Evolutionary conservation across 495 filamentous ascomycete species (phyloP), one percentile per base, ranked within the genome.

Genomic region (Annulohypoxylon stygium): DNA sequence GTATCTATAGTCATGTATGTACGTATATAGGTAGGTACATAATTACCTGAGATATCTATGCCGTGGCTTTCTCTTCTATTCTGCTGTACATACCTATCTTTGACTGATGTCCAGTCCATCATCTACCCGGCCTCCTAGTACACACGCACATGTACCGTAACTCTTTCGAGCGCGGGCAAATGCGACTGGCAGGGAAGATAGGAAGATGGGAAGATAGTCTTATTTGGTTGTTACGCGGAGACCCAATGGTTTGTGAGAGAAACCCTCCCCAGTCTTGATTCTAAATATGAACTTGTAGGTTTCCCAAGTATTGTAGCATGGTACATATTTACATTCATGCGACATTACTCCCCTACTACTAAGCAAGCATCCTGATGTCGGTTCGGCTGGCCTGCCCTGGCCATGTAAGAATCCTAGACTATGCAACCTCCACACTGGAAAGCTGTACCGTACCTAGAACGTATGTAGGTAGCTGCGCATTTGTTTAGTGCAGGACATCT

Each of bases 391-490:
- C 34, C 45, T 70, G 71, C 57, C 68, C 68, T 68, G 55, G 48
- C 64, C 65, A 75, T 63, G 73, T 75, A 72, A 34, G 65, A 61
- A 72, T 75, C 65, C 68, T 71, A 59, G 65, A 59, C 64, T 72
- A 75, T 75, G 73, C 73, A 69, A 75, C 73, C 73, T 75, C 73
- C 73, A 75, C 69, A 75, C 61, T 69, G 65, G 68, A 71, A 64
- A 69, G 54, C 69, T 66, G 65, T 75, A 75, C 65, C 64, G 59
- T 61, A 58, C 59, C 39, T 68, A 69, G 65, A 16, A 69, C 33
- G 57, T 58, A 39, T 12, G 12, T 39, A 39, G 5, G 37, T 47
- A 60, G 71, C 65, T 61, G 59, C 72, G 63, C 54, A 69, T 62
- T 63, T 43, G 60, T 65, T 74, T 70, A 72, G 64, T 64, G 65